Percentiles rank a stretch among this genome's conserved stretches.
Evolutionary conservation across 768 basidiomycete genomes (phyloP).

Genomic region (Kwoniella bestiolae): DNA sequence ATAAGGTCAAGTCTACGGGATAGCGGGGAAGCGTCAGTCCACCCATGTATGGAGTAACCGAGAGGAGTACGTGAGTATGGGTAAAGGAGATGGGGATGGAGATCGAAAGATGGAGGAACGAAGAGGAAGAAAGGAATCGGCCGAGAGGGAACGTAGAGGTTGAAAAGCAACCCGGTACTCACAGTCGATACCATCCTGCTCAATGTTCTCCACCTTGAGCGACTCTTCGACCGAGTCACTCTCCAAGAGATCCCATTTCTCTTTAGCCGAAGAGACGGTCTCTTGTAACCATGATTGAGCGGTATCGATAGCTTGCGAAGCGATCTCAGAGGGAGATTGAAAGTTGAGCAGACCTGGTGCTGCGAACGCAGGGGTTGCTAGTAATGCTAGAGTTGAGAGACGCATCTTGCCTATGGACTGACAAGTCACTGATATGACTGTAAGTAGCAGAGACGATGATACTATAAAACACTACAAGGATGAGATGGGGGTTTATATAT

Average conservation of each 20-base stretch:
- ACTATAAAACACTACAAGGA: not conserved
- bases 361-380: slow-evolving; percentile 29
- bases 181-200: slow-evolving; percentile 47
- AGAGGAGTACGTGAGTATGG: not conserved
- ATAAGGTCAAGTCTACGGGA: slow-evolving; percentile 48
- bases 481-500: not conserved
- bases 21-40: not conserved
- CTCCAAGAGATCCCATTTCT: slow-evolving; percentile 36
- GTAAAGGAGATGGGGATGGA: too few species aligned
- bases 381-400: slow-evolving; percentile 19
- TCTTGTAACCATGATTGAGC: slow-evolving; percentile 41
- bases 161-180: too few species aligned
- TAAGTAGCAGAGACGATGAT: not conserved
- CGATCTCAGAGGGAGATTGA: slow-evolving; percentile 35
- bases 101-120: too few species aligned
- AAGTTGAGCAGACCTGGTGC: slow-evolving; percentile 29
- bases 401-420: slow-evolving; percentile 9
- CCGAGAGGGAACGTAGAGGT: not conserved
- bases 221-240: slow-evolving; percentile 13
- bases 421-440: not conserved
- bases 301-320: slow-evolving; percentile 44
- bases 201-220: slow-evolving; percentile 35
- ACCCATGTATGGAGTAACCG: not conserved
- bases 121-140: not conserved
- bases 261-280: slow-evolving; percentile 22